Base-by-base conservation (phyloP, 495 filamentous ascomycete genomes). In the Cairneyella variabilis region DNA sequence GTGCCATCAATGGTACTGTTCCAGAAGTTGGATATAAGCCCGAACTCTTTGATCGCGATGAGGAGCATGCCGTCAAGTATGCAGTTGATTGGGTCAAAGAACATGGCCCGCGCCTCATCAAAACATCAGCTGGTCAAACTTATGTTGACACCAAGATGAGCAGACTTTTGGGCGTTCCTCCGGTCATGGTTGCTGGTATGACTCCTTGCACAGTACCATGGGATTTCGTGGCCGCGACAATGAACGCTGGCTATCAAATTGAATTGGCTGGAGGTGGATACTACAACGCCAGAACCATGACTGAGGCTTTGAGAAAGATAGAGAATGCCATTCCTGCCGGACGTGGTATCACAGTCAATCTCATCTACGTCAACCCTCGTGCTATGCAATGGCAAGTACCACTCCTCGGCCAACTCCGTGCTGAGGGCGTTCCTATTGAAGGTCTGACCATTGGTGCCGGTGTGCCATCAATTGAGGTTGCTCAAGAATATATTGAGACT, bases 81-180 rank as follows among this genome's bases (percentile, higher is more conserved):
- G 93, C 95, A 23, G 83, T 90, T n/a, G 89, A 99, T 67, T 99
- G 93, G 93, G 91, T 97, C 38, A 92, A 93, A 67, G 90, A 97
- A 65, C 86, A 93, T 65, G 90, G 93, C 16, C 93, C 93, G 2
- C 83, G 82, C 45, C 78, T 98, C 37, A 82, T 91, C 59, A 90
- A 88, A 73, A 96, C 89, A 18, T 90, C 90, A 6, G 77, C 77
- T 42, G 93, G 93, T 20, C 80, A 86, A 64, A 95, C 86, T 0
- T 96, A 86, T 52, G 93, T 98, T 23, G 91, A 97, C 70, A 98
- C 93, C 37, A 96, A 95, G 78, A 96, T 98, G 89, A 96, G 90
- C 71, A 78, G 91, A 59, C 74, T 96, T 18, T 75, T 97, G 28
- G 91, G 93, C 30, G 77, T 95, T 14, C 91, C 93, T 11, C 93